Conservation (phyloP, 139 green algal genomes). For the Chlamydomonas sp. region DNA sequence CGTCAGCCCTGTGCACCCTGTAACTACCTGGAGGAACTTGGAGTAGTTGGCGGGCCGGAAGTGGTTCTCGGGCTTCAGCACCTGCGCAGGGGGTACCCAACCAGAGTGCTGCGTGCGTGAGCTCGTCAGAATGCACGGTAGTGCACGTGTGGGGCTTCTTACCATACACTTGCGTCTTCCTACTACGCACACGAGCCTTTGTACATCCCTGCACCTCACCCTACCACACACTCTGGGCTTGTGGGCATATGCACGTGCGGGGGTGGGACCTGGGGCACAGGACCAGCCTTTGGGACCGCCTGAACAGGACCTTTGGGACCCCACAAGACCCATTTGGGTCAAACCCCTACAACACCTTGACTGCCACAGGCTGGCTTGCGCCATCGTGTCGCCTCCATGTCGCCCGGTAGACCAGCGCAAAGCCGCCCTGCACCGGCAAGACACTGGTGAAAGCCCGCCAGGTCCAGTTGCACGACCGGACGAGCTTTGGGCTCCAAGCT, state of each 20-base stretch:
- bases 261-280: not conserved
- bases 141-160: too few species aligned
- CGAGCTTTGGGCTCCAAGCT: too few species aligned
- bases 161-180: too few species aligned
- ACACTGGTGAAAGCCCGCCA: too few species aligned
- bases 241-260: too few species aligned
- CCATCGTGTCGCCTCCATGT: not conserved
- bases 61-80: conserved; percentile 27
- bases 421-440: too few species aligned
- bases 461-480: too few species aligned
- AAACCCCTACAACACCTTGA: not conserved
- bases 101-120: not conserved
- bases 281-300: not conserved
- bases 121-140: not conserved
- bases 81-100: not conserved
- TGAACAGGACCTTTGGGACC: not conserved
- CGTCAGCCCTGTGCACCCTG: too few species aligned
- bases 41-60: not conserved
- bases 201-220: too few species aligned
- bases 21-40: conserved; percentile 7
- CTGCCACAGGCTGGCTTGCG: not conserved
- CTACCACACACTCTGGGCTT: too few species aligned
- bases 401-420: not conserved
- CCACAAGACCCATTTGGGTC: not conserved
- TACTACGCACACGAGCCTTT: too few species aligned